Base-by-base conservation (phyloP, 768 basidiomycete species). In the Pholiota conissans region DNA sequence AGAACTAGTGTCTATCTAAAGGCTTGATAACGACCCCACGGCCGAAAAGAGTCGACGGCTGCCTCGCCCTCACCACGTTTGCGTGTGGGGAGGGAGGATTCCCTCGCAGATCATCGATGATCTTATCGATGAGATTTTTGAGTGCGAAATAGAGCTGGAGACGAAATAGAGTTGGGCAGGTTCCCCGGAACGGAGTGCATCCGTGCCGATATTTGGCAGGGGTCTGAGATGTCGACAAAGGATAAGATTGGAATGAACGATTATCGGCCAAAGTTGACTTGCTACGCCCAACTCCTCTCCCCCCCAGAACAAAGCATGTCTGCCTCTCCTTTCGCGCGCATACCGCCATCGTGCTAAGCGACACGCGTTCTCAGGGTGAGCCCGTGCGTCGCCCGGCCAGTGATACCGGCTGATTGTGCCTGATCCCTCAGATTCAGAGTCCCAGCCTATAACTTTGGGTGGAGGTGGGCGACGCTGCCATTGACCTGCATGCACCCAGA, bases 221-320 rank as follows among this genome's bases (percentile, higher is more conserved):
- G 30, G 29, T 46, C 30, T 46, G 49, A 55, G 40, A 60, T 46
- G 26, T 22, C 35, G 55, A 50, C 32, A 54, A 40, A 13, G 32
- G 58, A 62, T 59, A 56, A 59, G 58, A 59, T 59, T 46, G 29
- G 45, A 58, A 54, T 57, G 55, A 45, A 49, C 42, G 58, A 56
- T 58, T 37, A 49, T 62, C 57, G 56, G 55, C 54, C 42, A 60
- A 46, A 54, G 40, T 54, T 54, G 37, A 54, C n/a, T n/a, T n/a
- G n/a, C 42, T 30, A 34, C 32, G 32, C 27, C 56, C 58, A 56
- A 49, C 56, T 57, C 58, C 47, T 58, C 62, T 56, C 66, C 65
- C 58, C 27, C 62, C 63, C n/a, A n/a, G n/a, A n/a, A n/a, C n/a
- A n/a, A n/a, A 68, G 60, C 61, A 68, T 68, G 67, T 54, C 55